Evolutionary conservation across 768 basidiomycete genomes (phyloP), one percentile per base, ranked within the genome.

Genomic region (Coprinopsis strossmayeri): DNA sequence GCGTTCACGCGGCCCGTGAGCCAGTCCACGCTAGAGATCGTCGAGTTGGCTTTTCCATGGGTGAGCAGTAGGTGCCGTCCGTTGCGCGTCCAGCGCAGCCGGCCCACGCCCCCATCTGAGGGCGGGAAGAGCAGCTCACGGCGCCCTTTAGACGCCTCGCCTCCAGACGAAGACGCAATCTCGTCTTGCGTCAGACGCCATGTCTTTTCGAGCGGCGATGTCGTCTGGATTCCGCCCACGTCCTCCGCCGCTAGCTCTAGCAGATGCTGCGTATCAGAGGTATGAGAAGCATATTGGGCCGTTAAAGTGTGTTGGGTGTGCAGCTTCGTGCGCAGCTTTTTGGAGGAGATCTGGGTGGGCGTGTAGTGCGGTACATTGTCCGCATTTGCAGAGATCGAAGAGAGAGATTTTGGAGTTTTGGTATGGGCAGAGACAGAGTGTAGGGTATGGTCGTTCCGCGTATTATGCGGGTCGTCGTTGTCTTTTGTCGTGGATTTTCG

Each of bases 161-260:
- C 69, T 0, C 91, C 81, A 39, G 88, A 74, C 18, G 72, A 71
- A 41, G 74, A 54, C 10, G 70, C 68, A 51, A 98, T 85, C 52
- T 94, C 93, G 5, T 74, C 71, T 68, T 98, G 96, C 0, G 78
- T 72, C 5, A 92, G 75, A 50, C 90, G 74, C 93, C 92, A 98
- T 5, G 95, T 97, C 60, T 79, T 67, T 61, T 98, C 96, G 66
- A 97, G 73, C 46, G 79, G 81, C 2, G 76, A 79, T 56, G 94
- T 91, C 17, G 77, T 77, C 60, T 86, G 78, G 49, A 97, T 80
- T 48, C 72, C 66, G 1, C 94, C 94, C 1, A 68, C 72, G 10
- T 89, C 87, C 32, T 80, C 84, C 9, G 44, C 50, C 3, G 50
- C 50, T 3, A 51, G 18, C 37, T 74, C 69, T 48, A 82, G 64